Percentiles rank a stretch among this genome's conserved stretches.
These are phyloP conservation scores for Penicillium griseofulvum DNA, from an alignment of 2,329 filamentous ascomycete species.

Conservation along the genomic window DNA sequence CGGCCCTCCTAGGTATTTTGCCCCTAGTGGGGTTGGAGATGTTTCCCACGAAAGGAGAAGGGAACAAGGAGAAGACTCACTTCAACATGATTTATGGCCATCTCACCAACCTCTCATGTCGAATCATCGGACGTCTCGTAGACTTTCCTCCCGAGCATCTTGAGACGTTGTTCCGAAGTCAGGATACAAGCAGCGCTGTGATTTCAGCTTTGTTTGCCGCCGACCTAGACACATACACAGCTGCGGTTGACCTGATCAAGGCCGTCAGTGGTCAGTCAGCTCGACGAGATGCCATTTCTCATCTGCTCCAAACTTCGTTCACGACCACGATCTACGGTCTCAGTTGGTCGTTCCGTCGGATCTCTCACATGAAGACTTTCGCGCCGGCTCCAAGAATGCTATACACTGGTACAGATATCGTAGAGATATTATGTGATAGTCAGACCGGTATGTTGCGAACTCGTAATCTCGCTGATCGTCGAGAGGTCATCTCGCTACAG, in stretches of 20 bases:
- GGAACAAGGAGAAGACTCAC: constrained; percentile 55
- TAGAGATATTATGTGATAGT: constrained; percentile 63
- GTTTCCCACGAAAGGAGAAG: constrained; percentile 55
- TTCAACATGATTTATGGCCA: constrained; percentile 74
- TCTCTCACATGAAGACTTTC: constrained; percentile 58
- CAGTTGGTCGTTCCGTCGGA: constrained; percentile 55
- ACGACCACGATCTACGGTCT: constrained; percentile 57
- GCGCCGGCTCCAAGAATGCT: constrained; percentile 60
- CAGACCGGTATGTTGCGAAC: constrained; percentile 62
- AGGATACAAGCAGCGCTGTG: constrained; percentile 68
- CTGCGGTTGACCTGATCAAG: constrained; percentile 79
- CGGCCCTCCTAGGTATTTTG: constrained; percentile 68
- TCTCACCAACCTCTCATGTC: constrained; percentile 63
- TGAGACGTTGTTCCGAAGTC: constrained; percentile 65
- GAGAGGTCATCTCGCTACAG: constrained; percentile 65
- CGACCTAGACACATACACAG: constrained; percentile 73
- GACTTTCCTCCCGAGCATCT: constrained; percentile 72
- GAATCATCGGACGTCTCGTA: constrained; percentile 73
- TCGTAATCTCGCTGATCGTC: constrained; percentile 53
- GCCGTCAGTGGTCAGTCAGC: constrained; percentile 69
- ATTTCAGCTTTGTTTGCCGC: constrained; percentile 79
- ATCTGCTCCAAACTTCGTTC: constrained; percentile 59
- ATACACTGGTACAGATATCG: constrained; percentile 60
- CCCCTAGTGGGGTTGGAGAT: constrained; percentile 73
- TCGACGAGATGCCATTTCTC: constrained; percentile 59